These are phyloP conservation scores for Chytriomyces confervae DNA, from an alignment of 192 early-diverging fungal species.

Conservation along the genomic window DNA sequence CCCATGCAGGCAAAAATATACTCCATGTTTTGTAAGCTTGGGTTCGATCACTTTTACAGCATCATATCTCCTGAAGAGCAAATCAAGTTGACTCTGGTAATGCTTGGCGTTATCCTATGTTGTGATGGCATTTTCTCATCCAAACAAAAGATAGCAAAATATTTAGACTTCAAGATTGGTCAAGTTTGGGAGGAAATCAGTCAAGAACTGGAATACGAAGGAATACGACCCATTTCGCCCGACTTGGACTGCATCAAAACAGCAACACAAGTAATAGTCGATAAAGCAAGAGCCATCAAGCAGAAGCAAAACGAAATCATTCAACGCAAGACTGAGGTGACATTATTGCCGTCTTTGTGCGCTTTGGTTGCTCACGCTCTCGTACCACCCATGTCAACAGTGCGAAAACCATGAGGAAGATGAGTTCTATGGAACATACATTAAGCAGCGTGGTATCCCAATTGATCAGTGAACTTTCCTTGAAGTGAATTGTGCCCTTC, in stretches of 20 bases:
- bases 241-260: slow-evolving; percentile 59
- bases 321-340: slow-evolving; percentile 30
- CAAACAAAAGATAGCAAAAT: slow-evolving; percentile 51
- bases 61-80: slow-evolving; percentile 34
- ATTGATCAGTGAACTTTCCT: neutral
- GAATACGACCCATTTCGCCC: slow-evolving; percentile 54
- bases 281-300: slow-evolving; percentile 42
- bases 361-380: neutral
- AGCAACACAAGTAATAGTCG: slow-evolving; percentile 71
- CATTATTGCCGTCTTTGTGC: neutral
- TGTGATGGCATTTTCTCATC: neutral
- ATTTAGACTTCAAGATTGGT: slow-evolving; percentile 62
- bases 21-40: slow-evolving; percentile 55
- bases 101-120: neutral
- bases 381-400: neutral
- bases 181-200: slow-evolving; percentile 60
- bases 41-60: slow-evolving; percentile 38
- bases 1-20: slow-evolving; percentile 52
- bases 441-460: slow-evolving; percentile 21
- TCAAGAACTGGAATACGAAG: slow-evolving; percentile 52
- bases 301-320: slow-evolving; percentile 45
- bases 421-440: slow-evolving; percentile 19
- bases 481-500: no score
- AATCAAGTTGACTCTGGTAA: slow-evolving; percentile 46
- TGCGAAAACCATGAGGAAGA: slow-evolving; percentile 15